Evolutionary conservation across 23 red algal genomes (phyloP), one percentile per base, ranked within the genome.

Genomic region (Pyropia haitanensis): DNA sequence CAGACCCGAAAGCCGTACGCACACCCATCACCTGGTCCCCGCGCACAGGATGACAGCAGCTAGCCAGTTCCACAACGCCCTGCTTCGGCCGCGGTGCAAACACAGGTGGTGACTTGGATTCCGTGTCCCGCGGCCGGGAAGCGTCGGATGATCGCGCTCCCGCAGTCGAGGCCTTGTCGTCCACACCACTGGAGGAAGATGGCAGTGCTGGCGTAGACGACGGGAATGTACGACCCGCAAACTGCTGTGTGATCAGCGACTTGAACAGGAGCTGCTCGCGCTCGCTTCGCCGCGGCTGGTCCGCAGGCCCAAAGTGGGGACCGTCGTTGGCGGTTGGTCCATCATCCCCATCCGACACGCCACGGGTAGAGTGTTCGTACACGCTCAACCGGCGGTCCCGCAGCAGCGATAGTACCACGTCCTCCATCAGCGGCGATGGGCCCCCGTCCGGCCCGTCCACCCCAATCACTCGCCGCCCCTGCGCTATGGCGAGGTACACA

Each of bases 21-120:
- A 92, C 54, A 6, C 78, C 88, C 49, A 53, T 48, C 5, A 92
- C 71, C 18, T 92, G 70, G 67, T 92, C 88, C 5, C 88, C 88
- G 1, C 65, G 53, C 64, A 92, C 75, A 2, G 88, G 88, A 27
- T 80, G 63, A 49, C 88, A 92, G 32, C 88, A 92, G 15, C 72
- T 80, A 9, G 88, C 67, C 21, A 81, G 61, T 30, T 71, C 59
- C 8, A 72, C 21, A 6, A 56, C 55, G 49, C 27, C 49, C 18
- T 53, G 29, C 31, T 54, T 19, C 7, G 39, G 39, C 39, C 39
- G 39, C 39, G 39, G 39, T 46, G 39, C 39, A 1, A 9, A 46
- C 39, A 46, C 4, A 46, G 39, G 39, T 46, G 39, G 39, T 46
- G 39, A 46, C 10, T 46, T 12, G 39, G 39, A 46, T 9, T 13